Conservation (phyloP, 805 yeast species). For the Pichia kluyveri region DNA sequence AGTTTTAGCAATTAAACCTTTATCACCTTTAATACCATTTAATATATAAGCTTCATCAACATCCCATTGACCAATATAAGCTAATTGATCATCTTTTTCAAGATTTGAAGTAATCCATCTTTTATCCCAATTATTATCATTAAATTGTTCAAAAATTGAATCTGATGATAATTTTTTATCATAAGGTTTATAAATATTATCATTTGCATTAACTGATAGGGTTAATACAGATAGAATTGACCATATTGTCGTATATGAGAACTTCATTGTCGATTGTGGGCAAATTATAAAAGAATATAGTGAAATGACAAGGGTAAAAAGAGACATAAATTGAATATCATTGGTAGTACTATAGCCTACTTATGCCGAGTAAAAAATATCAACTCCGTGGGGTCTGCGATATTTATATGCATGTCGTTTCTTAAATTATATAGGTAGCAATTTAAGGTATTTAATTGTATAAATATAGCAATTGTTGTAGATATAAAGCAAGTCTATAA, state of each 20-base stretch:
- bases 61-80: slow-evolving; percentile 69
- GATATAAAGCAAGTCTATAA: not conserved
- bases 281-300: not conserved
- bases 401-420: too few species aligned
- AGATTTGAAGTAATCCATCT: slow-evolving; percentile 58
- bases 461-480: too few species aligned
- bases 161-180: slow-evolving; percentile 29
- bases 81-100: slow-evolving; percentile 40
- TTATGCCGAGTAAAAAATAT: too few species aligned
- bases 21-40: slow-evolving; percentile 57
- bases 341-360: too few species aligned
- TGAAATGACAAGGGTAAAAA: too few species aligned
- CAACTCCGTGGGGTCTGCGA: too few species aligned
- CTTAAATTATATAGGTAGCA: too few species aligned
- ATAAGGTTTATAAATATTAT: slow-evolving; percentile 26
- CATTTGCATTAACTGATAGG: slow-evolving; percentile 6
- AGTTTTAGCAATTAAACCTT: slow-evolving; percentile 67
- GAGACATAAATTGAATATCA: too few species aligned
- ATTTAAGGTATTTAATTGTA: too few species aligned
- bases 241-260: not conserved
- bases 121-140: slow-evolving; percentile 26
- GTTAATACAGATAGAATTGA: not conserved
- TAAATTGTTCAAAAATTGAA: slow-evolving; percentile 63
- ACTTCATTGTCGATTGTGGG: not conserved
- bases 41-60: slow-evolving; percentile 52